Evolutionary conservation across 305 asterid genomes (phyloP), one percentile per base, ranked within the genome.

Genomic region (Withania somnifera): DNA sequence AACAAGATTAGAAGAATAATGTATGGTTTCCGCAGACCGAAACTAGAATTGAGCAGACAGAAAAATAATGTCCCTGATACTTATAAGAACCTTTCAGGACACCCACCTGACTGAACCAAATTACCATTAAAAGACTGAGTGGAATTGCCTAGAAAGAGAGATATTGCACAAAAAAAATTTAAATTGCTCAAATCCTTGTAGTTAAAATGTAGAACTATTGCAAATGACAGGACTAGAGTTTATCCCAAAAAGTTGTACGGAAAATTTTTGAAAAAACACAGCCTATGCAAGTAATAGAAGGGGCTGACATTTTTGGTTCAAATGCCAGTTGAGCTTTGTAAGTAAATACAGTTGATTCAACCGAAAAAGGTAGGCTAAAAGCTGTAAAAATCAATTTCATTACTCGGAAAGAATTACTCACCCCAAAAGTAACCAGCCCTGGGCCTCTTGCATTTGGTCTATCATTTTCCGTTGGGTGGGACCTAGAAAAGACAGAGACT

Each of bases 361-460:
- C 78, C 24, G 40, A 71, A 45, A 24, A 71, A 22, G 40, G 7
- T 45, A 8, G 51, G 14, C 58, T 14, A 24, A 68, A 42, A 69
- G 11, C 3, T 1, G 20, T 14, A 15, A 45, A 69, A 40, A 45
- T 24, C 40, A 45, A 47, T 24, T 71, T 24, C 58, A 71, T 24
- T 24, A 69, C 32, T 9, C 40, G 14, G 79, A 71, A 71, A 45
- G 79, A 71, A 80, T 71, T 67, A 89, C 98, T 82, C 83, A 97
- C 99, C 98, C 99, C 99, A 89, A 94, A 97, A 75, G 99, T 97
- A 80, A 97, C 99, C 90, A 97, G 87, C 58, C 99, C 99, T 78
- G 99, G 99, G 80, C 99, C 99, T 91, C 99, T 97, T 82, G 99
- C 99, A 87, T 97, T 97, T 68, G 99, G 99, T 63, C 98, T 97